Evolutionary conservation across 169 alveolate genomes (phyloP).

Genomic region (Babesia caballi): DNA sequence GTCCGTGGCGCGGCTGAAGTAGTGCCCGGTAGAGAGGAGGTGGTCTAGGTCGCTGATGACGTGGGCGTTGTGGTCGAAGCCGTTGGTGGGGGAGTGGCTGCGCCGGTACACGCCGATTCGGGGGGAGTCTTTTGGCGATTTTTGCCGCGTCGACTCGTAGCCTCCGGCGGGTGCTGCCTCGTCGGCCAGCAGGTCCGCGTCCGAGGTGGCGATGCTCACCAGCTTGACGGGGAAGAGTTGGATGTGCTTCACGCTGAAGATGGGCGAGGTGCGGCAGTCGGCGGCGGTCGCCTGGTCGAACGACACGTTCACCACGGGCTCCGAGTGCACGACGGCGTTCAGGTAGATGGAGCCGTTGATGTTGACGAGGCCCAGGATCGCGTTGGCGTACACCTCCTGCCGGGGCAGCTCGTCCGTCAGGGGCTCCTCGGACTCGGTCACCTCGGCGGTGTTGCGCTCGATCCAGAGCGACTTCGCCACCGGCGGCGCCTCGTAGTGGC

Average conservation of each 20-base stretch:
- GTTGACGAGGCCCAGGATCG: conserved; percentile 52
- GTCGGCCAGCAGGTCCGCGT: conserved; percentile 7
- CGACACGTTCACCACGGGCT: conserved; percentile 36
- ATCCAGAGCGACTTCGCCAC: conserved; percentile 39
- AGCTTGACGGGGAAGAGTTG: conserved; percentile 16
- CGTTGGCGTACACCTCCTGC: conserved; percentile 9
- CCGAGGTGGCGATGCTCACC: background rate
- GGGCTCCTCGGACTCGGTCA: conserved; percentile 30
- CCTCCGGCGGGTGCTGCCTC: too few relatives aligned
- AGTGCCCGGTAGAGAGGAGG: conserved; percentile 42
- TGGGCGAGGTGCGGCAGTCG: conserved; percentile 1
- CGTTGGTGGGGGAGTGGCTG: background rate
- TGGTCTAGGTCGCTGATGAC: conserved; percentile 21
- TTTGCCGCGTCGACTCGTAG: background rate
- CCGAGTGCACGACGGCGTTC: conserved; percentile 26
- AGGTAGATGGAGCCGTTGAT: conserved; percentile 34
- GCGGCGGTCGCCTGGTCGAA: conserved; percentile 22
- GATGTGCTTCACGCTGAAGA: conserved; percentile 33
- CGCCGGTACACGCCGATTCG: background rate
- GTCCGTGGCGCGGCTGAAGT: conserved; percentile 36
- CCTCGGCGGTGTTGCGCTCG: conserved; percentile 17
- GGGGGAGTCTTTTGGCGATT: background rate
- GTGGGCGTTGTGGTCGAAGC: conserved; percentile 2
- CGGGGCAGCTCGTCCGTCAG: conserved; percentile 32
- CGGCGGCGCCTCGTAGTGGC: background rate